Evolutionary conservation across 192 early-diverging fungal species (phyloP), one percentile per base, ranked within the genome.

Genomic region (Backusella luteola): DNA sequence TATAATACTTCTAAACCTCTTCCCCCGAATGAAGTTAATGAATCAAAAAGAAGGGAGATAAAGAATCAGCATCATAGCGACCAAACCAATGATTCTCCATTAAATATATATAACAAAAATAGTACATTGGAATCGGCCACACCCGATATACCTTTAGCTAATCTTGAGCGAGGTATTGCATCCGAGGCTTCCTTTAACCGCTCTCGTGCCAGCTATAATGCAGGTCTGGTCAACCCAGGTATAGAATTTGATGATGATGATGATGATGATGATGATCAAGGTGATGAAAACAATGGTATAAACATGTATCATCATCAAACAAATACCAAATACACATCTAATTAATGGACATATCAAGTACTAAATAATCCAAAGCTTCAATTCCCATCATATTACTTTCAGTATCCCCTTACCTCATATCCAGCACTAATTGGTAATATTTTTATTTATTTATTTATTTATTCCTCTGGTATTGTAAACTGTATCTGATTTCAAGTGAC

Each of bases 401-500:
- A 63, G 11, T 63, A 63, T 15, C 0, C 26, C 26, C 56, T 63
- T 63, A 63, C 56, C 56, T 29, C 26, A 21, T 53, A 21, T 1
- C 5, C 19, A 29, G 26, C 23, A 63, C 23, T 29, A 63, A 63
- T 53, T 53, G 52, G 52, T 53, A 53, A 53, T 21, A 23, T 21
- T 8, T 23, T 39, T 39, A 32, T 56, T 53, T 11, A 56, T 56
- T 63, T 59, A 59, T 59, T 59, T 59, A 59, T 59, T 59, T 59
- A 26, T 26, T 19, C 12, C 12, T 63, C 23, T 63, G 56, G 29
- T 63, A 63, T 63, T 63, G 26, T 63, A 63, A 29, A 63, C 12
- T 23, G 56, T 63, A 63, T 63, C 56, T 63, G 23, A 63, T 63
- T 63, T 63, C 21, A 63, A 63, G 56, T 63, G 56, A 63, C 56